These are phyloP conservation scores for Talaromyces sp. DNA, from an alignment of 2,329 filamentous ascomycete genomes.

Conservation along the genomic window DNA sequence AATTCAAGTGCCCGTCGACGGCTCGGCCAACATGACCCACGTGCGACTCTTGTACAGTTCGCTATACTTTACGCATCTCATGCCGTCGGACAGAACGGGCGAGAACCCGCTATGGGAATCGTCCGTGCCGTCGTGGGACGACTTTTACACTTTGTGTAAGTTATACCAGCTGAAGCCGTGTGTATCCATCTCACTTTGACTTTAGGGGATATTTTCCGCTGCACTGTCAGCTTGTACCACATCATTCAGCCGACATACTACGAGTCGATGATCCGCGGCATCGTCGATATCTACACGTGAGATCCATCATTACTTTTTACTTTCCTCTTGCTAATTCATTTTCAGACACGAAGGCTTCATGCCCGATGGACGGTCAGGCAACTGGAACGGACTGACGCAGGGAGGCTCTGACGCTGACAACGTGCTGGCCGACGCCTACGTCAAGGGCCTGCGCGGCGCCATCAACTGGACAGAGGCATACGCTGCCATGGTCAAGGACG, in stretches of 20 bases:
- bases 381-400: constrained; percentile 58
- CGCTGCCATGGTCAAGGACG: constrained; percentile 60
- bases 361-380: constrained; percentile 61
- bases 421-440: constrained; percentile 65
- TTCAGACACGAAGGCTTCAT: constrained; percentile 48
- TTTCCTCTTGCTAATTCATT: not conserved
- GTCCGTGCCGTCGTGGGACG: constrained; percentile 62
- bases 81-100: constrained; percentile 64
- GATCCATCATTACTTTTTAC: constrained; percentile 16
- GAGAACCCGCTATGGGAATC: constrained; percentile 64
- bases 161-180: not conserved
- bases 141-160: constrained; percentile 54
- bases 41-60: constrained; percentile 27
- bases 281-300: constrained; percentile 63
- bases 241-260: constrained; percentile 58
- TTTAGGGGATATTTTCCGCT: constrained; percentile 60
- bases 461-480: constrained; percentile 62
- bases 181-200: not conserved
- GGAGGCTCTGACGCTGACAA: constrained; percentile 67
- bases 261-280: constrained; percentile 59
- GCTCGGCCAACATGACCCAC: constrained; percentile 24
- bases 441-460: constrained; percentile 59
- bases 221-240: constrained; percentile 59
- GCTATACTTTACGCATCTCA: constrained; percentile 59
- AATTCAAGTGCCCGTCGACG: constrained; percentile 31